These are phyloP conservation scores for Penicillium lagena DNA, from an alignment of 495 filamentous ascomycete species.

Conservation along the genomic window DNA sequence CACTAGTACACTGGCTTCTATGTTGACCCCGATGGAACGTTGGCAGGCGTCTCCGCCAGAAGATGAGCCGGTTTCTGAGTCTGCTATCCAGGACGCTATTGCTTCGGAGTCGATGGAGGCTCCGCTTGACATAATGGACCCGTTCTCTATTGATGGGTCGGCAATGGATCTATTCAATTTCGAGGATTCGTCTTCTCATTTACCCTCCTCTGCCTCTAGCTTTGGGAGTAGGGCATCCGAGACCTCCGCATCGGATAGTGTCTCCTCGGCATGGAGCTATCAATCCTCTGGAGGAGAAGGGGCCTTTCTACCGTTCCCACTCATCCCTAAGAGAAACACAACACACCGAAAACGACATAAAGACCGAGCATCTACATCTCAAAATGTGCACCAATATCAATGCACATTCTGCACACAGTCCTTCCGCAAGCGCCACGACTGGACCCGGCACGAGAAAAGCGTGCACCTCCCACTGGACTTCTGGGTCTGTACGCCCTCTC, in stretches of 20 bases:
- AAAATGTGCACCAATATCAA: constrained; percentile 41
- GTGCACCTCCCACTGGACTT: constrained; percentile 70
- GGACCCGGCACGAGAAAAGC: constrained; percentile 78
- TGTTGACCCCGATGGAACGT: constrained; percentile 59
- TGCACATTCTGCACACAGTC: constrained; percentile 81
- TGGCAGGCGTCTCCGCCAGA: constrained; percentile 79
- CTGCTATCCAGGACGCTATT: constrained; percentile 29
- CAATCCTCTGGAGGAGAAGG: constrained; percentile 32
- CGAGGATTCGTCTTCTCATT: constrained; percentile 18
- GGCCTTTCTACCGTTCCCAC: constrained; percentile 10
- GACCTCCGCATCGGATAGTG: constrained; percentile 20
- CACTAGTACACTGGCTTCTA: constrained; percentile 45
- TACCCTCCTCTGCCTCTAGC: constrained; percentile 23
- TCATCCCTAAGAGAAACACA: constrained; percentile 6
- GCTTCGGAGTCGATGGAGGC: constrained; percentile 52
- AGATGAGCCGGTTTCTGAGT: constrained; percentile 43
- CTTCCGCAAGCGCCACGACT: constrained; percentile 80
- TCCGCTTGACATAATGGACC: constrained; percentile 42
- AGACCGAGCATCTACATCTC: constrained; percentile 29
- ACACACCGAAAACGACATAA: constrained; percentile 33
- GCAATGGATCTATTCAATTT: constrained; percentile 16
- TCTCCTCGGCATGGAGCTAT: constrained; percentile 40
- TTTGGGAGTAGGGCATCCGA: constrained; percentile 25
- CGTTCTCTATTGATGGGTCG: constrained; percentile 26
- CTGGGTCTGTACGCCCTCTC: constrained; percentile 63